Evolutionary conservation across 1,284 basidiomycete species (phyloP), one percentile per base, ranked within the genome.

Genomic region (Cutaneotrichosporon spelunceum): DNA sequence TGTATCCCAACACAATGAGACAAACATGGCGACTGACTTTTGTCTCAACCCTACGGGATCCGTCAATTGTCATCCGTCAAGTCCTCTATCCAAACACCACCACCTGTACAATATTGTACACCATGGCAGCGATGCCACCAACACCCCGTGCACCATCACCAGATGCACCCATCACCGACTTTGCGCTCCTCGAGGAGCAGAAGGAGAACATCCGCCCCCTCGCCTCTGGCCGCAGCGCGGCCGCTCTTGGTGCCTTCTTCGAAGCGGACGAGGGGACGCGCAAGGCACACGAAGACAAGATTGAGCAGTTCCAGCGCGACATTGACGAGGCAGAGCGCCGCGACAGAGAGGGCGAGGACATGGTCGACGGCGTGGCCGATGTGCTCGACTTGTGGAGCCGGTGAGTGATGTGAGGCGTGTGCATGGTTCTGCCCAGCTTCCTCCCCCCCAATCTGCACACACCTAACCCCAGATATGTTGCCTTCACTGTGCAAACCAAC

Each of bases 151-250:
- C 49, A 33, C 47, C 54, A 21, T 60, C 61, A 7, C 60, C 65
- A 7, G 50, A 61, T 0, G 76, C 72, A 2, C 77, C 79, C 26
- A 74, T 71, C 11, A 80, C 80, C 23, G 80, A 82, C 65, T 80
- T 80, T 61, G 69, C 76, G 6, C 63, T 79, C 39, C 74, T 84
- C 61, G 84, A 86, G 66, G 76, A 79, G 4, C 82, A 84, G 57
- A 85, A 86, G 75, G 85, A 85, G 72, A 85, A 86, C 74, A 84
- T 86, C 50, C 79, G 82, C 59, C 84, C 84, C 0, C 73, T 83
- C 4, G 77, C 81, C 1, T 76, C 80, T 8, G 85, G 85, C 14
- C 76, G 84, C 48, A 84, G 82, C 13, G 84, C 84, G 3, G 80
- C 81, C 42, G 82, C 82, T 2, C 79, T 85, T 47, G 81, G 81